Percentiles rank a stretch among this genome's conserved stretches.
These are phyloP conservation scores for Leishmania turanica DNA, from an alignment of 208 protist species.

Conservation along the genomic window DNA sequence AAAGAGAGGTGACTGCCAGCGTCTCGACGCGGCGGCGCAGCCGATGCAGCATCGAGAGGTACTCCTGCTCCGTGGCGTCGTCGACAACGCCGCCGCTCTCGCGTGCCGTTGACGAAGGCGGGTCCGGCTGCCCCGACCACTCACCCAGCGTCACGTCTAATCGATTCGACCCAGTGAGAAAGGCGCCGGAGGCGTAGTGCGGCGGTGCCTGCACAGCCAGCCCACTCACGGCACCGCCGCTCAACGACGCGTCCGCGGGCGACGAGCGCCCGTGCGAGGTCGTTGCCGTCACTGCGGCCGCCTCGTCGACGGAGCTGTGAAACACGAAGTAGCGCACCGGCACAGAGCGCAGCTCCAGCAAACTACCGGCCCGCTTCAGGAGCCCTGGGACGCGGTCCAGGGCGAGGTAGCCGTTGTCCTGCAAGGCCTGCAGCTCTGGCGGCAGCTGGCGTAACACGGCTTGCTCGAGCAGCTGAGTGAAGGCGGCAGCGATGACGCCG, in stretches of 20 bases:
- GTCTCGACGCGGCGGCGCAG: conserved; percentile 53
- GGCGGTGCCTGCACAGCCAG: conserved; percentile 26
- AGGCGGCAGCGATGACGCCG: conserved; percentile 63
- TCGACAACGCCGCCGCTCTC: conserved; percentile 24
- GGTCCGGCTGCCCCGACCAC: conserved; percentile 58
- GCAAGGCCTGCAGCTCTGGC: conserved; percentile 48
- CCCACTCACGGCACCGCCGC: neutral
- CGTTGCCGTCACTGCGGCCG: conserved; percentile 3
- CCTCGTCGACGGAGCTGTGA: conserved; percentile 64
- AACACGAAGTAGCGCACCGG: conserved; percentile 86
- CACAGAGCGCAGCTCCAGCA: conserved; percentile 63
- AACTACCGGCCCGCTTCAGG: conserved; percentile 53
- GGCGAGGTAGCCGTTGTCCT: conserved; percentile 70
- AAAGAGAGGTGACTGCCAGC: conserved; percentile 62
- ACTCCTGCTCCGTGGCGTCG: conserved; percentile 70
- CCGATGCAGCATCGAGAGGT: conserved; percentile 75
- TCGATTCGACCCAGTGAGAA: conserved; percentile 56
- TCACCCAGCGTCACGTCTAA: conserved; percentile 68
- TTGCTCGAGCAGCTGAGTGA: conserved; percentile 67
- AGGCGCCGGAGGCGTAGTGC: conserved; percentile 48
- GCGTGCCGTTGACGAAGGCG: conserved; percentile 27
- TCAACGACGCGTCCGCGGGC: neutral
- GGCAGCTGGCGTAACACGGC: conserved; percentile 51
- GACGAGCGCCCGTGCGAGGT: conserved; percentile 1
- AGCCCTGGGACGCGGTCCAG: conserved; percentile 70